A percentile compares a stretch with the other conserved stretches of the same genome.
phyloP scores from a whole-genome alignment of 805 yeast genomes.

The Candida fluviatilis region DNA sequence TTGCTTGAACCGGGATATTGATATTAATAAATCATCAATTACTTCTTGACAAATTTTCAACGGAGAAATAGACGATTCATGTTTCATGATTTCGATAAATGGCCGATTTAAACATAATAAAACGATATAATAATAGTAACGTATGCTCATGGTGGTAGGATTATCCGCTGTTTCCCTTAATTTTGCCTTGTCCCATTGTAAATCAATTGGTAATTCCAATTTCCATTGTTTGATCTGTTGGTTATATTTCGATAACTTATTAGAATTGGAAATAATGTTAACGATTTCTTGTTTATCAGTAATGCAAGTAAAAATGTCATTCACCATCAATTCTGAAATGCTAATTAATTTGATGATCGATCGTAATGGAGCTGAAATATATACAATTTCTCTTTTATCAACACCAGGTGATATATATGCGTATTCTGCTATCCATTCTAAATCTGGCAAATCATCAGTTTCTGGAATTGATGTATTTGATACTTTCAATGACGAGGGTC shows the following conservation, averaged over 20 bases:
- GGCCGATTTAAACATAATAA: conserved; percentile 59
- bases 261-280: conserved; percentile 35
- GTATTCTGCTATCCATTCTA: conserved; percentile 58
- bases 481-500: conserved; percentile 52
- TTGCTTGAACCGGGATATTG: conserved; percentile 31
- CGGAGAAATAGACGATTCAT: conserved; percentile 23
- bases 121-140: conserved; percentile 56
- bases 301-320: conserved; percentile 39
- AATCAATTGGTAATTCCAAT: conserved; percentile 41
- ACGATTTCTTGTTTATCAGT: conserved; percentile 32
- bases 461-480: conserved; percentile 59
- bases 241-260: conserved; percentile 43
- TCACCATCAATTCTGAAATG: conserved; percentile 42
- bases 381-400: conserved; percentile 15
- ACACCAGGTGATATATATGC: conserved; percentile 27
- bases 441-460: conserved; percentile 54
- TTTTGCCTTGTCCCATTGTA: conserved; percentile 45
- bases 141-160: conserved; percentile 49
- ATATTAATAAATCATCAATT: conserved; percentile 38
- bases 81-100: conserved; percentile 40
- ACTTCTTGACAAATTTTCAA: conserved; percentile 32
- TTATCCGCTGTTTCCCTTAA: conserved; percentile 43
- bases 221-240: conserved; percentile 51
- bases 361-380: conserved; percentile 42
- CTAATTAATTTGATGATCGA: conserved; percentile 39